A percentile compares a stretch with the other conserved stretches of the same genome.
phyloP scores from a whole-genome alignment of 1,139 yeast genomes.

The Dujonia santamariae region DNA sequence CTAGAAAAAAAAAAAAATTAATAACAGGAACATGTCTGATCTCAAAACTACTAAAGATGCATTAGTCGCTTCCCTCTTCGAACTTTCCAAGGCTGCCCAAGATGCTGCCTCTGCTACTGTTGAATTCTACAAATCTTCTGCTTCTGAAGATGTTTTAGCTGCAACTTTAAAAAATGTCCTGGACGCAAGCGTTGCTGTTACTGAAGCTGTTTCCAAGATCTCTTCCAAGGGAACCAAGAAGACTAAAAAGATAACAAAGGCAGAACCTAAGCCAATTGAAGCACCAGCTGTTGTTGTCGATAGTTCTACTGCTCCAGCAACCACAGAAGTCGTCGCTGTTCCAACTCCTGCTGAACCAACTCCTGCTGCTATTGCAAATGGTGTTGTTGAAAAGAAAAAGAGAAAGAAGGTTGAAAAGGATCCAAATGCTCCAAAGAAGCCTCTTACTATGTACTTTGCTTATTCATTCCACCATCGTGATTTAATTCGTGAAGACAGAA shows the following conservation, averaged over 20 bases:
- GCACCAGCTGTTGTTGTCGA: conserved; percentile 9
- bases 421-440: conserved; percentile 64
- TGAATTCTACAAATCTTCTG: conserved; percentile 61
- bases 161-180: conserved; percentile 23
- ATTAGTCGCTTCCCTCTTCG: conserved; percentile 74
- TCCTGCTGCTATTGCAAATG: conserved; percentile 12
- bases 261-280: conserved; percentile 1
- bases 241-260: conserved; percentile 8
- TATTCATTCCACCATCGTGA: conserved; percentile 67
- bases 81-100: conserved; percentile 75
- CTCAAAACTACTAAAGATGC: conserved; percentile 43
- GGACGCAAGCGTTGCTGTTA: conserved; percentile 13
- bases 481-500: conserved; percentile 62
- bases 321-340: conserved; percentile 10
- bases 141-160: conserved; percentile 33
- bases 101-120: conserved; percentile 79
- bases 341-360: conserved; percentile 18
- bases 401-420: conserved; percentile 52
- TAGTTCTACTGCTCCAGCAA: conserved; percentile 17
- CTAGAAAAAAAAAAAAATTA: conserved; percentile 3
- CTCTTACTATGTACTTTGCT: conserved; percentile 78
- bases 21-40: conserved; percentile 35
- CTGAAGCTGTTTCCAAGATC: conserved; percentile 10
- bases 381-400: conserved; percentile 20
- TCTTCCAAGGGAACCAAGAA: conserved; percentile 5